Conservation (phyloP, 257 asterid species). For the Solanum peruvianum region DNA sequence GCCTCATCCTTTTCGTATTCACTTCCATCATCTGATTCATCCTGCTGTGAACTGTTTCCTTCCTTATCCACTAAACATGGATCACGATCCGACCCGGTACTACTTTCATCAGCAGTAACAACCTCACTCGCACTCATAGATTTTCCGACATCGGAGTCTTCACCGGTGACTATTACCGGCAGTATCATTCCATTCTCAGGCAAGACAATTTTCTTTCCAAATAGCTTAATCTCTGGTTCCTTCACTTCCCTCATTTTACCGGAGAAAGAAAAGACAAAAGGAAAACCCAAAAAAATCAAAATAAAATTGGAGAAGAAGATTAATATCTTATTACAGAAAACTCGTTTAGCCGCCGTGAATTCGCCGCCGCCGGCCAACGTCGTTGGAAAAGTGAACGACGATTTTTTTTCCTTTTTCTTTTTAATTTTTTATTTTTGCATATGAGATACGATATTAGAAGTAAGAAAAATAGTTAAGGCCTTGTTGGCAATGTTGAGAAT, state of each 20-base stretch:
- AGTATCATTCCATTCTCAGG: constrained; percentile 30
- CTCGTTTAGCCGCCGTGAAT: neutral
- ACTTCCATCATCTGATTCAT: constrained; percentile 14
- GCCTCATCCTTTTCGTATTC: constrained; percentile 15
- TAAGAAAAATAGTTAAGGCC: constrained; percentile 10
- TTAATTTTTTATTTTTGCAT: neutral
- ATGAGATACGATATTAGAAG: neutral
- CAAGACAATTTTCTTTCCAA: constrained; percentile 56
- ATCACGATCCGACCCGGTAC: constrained; percentile 14
- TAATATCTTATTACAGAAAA: no score
- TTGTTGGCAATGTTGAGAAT: constrained; percentile 34
- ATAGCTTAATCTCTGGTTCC: constrained; percentile 55
- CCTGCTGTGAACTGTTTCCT: constrained; percentile 2
- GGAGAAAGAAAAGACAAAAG: neutral
- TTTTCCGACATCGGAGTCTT: constrained; percentile 10
- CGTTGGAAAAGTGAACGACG: neutral
- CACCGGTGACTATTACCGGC: neutral
- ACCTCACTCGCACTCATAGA: neutral
- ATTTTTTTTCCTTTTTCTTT: neutral
- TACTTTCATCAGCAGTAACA: neutral
- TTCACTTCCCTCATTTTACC: constrained; percentile 19
- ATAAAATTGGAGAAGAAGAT: neutral
- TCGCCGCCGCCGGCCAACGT: neutral
- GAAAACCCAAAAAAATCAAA: neutral
- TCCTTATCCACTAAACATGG: constrained; percentile 9